These are phyloP conservation scores for Solanum chilense DNA, from an alignment of 257 asterid genomes.

Conservation along the genomic window DNA sequence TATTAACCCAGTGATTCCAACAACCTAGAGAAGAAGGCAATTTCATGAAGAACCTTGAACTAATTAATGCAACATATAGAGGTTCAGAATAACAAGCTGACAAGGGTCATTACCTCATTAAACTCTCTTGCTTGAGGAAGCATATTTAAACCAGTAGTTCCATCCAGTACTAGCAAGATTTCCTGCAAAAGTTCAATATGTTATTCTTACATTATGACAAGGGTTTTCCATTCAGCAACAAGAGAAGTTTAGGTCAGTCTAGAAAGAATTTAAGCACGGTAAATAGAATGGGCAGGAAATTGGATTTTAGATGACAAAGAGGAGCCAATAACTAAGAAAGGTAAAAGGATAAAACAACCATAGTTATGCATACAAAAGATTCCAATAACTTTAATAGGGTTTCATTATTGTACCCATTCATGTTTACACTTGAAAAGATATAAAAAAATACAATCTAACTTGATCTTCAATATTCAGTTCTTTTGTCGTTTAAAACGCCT, in stretches of 20 bases:
- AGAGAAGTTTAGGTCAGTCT: background rate
- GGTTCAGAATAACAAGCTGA: background rate
- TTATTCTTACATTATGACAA: background rate
- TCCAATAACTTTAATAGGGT: background rate
- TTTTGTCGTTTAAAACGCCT: background rate
- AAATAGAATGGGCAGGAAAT: background rate
- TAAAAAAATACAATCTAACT: background rate
- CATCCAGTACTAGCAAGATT: constrained; percentile 82
- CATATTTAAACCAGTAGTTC: constrained; percentile 96
- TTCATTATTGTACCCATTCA: background rate
- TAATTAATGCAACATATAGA: background rate
- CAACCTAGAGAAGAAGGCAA: constrained; percentile 46
- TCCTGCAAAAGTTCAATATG: constrained; percentile 37
- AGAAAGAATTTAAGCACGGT: background rate
- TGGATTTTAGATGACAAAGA: background rate
- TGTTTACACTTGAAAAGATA: background rate
- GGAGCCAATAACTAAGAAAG: background rate
- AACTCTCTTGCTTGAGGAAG: constrained; percentile 98
- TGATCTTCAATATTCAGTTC: background rate
- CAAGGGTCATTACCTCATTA: constrained; percentile 54
- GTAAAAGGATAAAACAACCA: background rate
- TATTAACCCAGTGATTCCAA: constrained; percentile 91
- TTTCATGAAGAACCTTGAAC: background rate
- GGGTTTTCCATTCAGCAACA: background rate
- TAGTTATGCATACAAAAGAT: background rate